Evolutionary conservation across 192 early-diverging fungal species (phyloP), one percentile per base, ranked within the genome.

Genomic region (Helicostylum pulchrum): DNA sequence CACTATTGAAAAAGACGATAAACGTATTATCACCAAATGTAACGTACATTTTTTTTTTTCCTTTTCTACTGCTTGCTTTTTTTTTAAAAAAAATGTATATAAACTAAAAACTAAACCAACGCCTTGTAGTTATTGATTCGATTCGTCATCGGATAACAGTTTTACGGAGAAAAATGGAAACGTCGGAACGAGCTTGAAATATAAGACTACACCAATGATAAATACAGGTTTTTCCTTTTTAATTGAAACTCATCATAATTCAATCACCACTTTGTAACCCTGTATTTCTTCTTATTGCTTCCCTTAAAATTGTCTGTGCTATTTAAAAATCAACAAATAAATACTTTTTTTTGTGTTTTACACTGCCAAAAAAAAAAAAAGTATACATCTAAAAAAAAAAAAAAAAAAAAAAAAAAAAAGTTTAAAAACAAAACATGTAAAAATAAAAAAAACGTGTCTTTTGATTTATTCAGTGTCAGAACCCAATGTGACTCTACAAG

Each of bases 1-100:
- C 11, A 65, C 49, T 2, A 78, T 85, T 55, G 83, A 81, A 47
- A 79, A 85, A 17, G 78, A 85, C 15, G 83, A 85, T 62, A 64
- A 68, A 21, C 56, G 70, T 32, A 79, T 83, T 8, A 64, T 85
- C 23, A 78, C 79, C 60, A 79, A 78, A 64, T 78, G 83, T 85
- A 77, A 64, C n/a, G 68, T 52, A 4, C n/a, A 36, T 54, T 4
- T 15, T 20, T 50, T 14, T 50, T 34, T 44, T 42, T 26, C 21
- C 12, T 34, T 44, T 42, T 26, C 21, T 10, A 45, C 44, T 45
- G 44, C 12, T 3, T 26, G 4, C 20, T 26, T 26, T 26, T 26
- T 26, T 26, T 26, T 26, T 3, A 42, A 7, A 6, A 17, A 34
- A 11, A 14, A 20, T n/a, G 8, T n/a, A 39, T 14, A 21, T 17